Conservation (phyloP, 2,329 filamentous ascomycete species). For the Xylogone sp. region DNA sequence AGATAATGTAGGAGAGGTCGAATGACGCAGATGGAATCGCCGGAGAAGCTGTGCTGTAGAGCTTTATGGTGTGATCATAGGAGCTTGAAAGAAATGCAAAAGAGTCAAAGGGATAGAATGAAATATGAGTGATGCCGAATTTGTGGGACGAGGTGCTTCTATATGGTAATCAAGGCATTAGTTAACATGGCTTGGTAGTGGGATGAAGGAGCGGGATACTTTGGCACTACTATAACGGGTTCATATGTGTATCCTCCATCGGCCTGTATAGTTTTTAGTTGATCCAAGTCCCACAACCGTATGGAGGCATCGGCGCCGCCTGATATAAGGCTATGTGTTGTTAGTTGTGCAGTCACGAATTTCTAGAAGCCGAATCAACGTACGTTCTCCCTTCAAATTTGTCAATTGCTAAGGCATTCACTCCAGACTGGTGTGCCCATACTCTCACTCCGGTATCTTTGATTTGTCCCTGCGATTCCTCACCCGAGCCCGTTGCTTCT, state of each 20-base stretch:
- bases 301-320: slow-evolving; percentile 83
- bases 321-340: slow-evolving; percentile 62
- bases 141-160: slow-evolving; percentile 47
- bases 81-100: slow-evolving; percentile 73
- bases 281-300: slow-evolving; percentile 82
- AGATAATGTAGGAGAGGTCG: slow-evolving; percentile 63
- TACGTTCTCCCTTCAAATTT: slow-evolving; percentile 75
- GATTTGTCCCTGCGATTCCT: slow-evolving; percentile 1
- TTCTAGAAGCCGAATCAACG: slow-evolving; percentile 18
- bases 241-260: slow-evolving; percentile 42
- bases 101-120: slow-evolving; percentile 75
- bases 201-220: too few species aligned
- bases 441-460: slow-evolving; percentile 17
- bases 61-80: slow-evolving; percentile 73
- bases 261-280: slow-evolving; percentile 39
- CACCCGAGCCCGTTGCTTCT: slow-evolving; percentile 4
- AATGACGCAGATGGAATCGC: slow-evolving; percentile 58
- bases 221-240: slow-evolving; percentile 48
- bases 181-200: slow-evolving; percentile 8
- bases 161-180: neutral
- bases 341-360: neutral
- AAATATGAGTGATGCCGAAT: slow-evolving; percentile 71
- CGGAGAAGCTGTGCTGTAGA: slow-evolving; percentile 66
- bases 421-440: slow-evolving; percentile 73
- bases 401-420: slow-evolving; percentile 76